These are phyloP conservation scores for Teratosphaeria nubilosa DNA, from an alignment of 2,329 filamentous ascomycete species.

Conservation along the genomic window DNA sequence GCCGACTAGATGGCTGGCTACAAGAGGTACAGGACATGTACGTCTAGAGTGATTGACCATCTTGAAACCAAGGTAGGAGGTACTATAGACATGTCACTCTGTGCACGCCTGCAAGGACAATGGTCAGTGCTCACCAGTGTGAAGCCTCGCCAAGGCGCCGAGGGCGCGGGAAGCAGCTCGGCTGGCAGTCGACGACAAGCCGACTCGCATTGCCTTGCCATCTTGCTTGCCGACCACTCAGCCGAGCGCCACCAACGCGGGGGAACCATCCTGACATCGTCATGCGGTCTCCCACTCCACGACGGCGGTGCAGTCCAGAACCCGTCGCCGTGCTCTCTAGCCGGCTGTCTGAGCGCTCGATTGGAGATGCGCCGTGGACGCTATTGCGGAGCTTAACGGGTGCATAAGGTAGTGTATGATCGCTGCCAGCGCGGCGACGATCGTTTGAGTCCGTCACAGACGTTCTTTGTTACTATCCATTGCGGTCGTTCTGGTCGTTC, in stretches of 20 bases:
- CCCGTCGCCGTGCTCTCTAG: conserved; percentile 5
- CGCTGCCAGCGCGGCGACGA: background rate
- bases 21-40: no score
- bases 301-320: background rate
- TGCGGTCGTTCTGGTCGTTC: background rate
- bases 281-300: background rate
- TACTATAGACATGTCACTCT: no score
- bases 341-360: conserved; percentile 8
- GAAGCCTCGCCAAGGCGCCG: background rate
- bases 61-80: no score
- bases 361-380: background rate
- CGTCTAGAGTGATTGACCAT: no score
- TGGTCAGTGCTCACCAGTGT: background rate
- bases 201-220: background rate
- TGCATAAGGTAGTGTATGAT: background rate
- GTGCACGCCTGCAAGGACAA: background rate
- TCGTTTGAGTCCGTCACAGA: background rate
- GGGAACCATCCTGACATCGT: background rate
- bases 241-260: background rate
- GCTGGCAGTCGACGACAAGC: background rate
- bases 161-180: background rate
- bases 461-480: background rate
- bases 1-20: no score
- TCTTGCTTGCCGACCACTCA: background rate
- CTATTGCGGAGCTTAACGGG: background rate